Evolutionary conservation across 78 protist genomes (phyloP).

Genomic region (Cavenderia fasciculata): DNA sequence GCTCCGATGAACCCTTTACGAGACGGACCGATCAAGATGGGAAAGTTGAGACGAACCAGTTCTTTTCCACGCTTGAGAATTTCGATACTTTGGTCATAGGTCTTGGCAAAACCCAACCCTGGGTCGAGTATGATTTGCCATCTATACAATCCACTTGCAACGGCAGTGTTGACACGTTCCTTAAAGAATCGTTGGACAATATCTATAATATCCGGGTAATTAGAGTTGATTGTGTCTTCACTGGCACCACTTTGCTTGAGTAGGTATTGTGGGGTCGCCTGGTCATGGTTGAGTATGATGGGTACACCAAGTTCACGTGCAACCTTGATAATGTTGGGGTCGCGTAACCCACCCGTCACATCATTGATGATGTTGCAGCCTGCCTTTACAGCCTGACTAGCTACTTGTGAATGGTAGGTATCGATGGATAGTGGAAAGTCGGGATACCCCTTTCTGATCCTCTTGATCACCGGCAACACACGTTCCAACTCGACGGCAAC

Average conservation of each 20-base stretch:
- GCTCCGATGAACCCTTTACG: conserved; percentile 86
- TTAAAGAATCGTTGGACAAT: conserved; percentile 14
- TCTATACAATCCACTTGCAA: conserved; percentile 28
- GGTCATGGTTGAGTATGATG: conserved; percentile 60
- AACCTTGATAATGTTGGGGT: conserved; percentile 50
- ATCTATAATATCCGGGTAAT: conserved; percentile 1
- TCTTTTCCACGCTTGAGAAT: conserved; percentile 15
- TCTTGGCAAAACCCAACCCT: conserved; percentile 88
- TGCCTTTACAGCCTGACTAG: conserved; percentile 32
- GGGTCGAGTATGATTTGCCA: conserved; percentile 86
- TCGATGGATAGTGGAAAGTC: conserved; percentile 58
- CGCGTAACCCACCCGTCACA: conserved; percentile 58
- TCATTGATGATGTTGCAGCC: conserved; percentile 85
- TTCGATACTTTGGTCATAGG: conserved; percentile 47
- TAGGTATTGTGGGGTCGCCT: conserved; percentile 62
- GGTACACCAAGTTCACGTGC: conserved; percentile 60
- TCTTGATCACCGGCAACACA: conserved; percentile 63
- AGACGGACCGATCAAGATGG: conserved; percentile 79
- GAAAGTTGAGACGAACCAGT: background rate
- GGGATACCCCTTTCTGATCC: conserved; percentile 19
- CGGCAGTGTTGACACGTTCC: conserved; percentile 25
- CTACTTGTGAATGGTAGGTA: conserved; percentile 76
- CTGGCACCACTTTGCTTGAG: background rate
- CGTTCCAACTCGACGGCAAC: conserved; percentile 71
- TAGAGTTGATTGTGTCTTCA: background rate